Evolutionary conservation across 805 yeast genomes (phyloP).

Genomic region (Starmerella apis): DNA sequence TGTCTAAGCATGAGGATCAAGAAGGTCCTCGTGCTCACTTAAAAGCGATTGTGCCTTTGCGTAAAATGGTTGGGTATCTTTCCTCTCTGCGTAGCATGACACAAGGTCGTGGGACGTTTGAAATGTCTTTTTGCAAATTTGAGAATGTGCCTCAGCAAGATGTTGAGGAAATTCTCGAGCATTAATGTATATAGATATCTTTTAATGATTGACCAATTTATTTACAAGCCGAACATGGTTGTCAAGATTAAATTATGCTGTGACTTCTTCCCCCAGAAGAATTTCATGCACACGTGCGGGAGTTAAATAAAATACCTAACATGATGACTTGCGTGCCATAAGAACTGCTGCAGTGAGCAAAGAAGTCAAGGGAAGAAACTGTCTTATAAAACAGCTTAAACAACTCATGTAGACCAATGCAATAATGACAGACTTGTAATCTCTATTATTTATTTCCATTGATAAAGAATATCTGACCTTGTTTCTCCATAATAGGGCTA

Average conservation of each 20-base stretch:
- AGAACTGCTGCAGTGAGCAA: too few relatives aligned
- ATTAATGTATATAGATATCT: neutral
- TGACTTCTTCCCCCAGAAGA: too few relatives aligned
- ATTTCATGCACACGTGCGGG: neutral
- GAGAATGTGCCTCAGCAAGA: slow-evolving; percentile 52
- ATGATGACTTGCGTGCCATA: neutral
- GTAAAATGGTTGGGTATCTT: slow-evolving; percentile 84
- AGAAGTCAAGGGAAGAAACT: too few relatives aligned
- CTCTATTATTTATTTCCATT: too few relatives aligned
- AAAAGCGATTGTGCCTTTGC: slow-evolving; percentile 72
- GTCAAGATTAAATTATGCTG: too few relatives aligned
- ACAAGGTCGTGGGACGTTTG: slow-evolving; percentile 77
- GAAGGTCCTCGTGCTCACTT: slow-evolving; percentile 34
- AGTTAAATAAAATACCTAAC: neutral
- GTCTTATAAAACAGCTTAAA: too few relatives aligned
- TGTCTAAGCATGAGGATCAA: slow-evolving; percentile 32
- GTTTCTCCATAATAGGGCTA: too few relatives aligned
- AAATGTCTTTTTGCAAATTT: slow-evolving; percentile 70
- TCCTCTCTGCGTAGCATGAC: slow-evolving; percentile 69
- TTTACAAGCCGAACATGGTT: too few relatives aligned
- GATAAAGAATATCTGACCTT: too few relatives aligned
- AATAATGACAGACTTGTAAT: too few relatives aligned
- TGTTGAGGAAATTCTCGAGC: slow-evolving; percentile 22
- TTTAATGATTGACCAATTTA: neutral
- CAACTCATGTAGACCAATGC: too few relatives aligned